Conservation (phyloP, 495 filamentous ascomycete genomes). For the Xylaria intraflava region DNA sequence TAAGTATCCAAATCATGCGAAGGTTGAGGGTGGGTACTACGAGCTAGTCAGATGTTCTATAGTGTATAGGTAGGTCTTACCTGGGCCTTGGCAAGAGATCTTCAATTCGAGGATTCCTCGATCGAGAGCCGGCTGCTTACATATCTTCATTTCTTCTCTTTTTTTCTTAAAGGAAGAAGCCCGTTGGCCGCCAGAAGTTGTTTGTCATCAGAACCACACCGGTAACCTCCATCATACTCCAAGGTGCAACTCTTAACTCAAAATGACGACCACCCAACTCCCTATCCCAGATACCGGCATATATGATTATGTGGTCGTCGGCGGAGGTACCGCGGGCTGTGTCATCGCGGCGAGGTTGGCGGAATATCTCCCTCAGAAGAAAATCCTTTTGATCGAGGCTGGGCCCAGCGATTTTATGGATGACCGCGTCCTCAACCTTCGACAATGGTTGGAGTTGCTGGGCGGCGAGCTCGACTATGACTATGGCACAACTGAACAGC, state of each 20-base stretch:
- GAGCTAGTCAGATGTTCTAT: not conserved
- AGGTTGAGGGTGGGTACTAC: not conserved
- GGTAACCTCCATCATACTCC: not conserved
- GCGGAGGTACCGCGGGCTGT: conserved; percentile 79
- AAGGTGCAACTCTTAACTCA: conserved; percentile 3
- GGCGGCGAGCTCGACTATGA: conserved; percentile 82
- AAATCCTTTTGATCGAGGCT: conserved; percentile 59
- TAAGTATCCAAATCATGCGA: not conserved
- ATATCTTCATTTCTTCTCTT: no score
- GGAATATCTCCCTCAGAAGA: conserved; percentile 60
- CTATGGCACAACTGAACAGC: conserved; percentile 79
- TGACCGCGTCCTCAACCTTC: conserved; percentile 56
- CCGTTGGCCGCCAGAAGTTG: not conserved
- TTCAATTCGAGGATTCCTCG: not conserved
- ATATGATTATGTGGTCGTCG: conserved; percentile 81
- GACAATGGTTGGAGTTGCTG: conserved; percentile 70
- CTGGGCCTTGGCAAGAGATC: conserved; percentile 6
- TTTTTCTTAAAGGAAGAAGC: no score
- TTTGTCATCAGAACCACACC: not conserved
- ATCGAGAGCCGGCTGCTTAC: no score
- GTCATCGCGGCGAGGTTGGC: conserved; percentile 60
- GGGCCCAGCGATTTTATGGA: conserved; percentile 45
- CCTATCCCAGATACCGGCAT: conserved; percentile 52
- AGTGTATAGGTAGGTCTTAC: not conserved
- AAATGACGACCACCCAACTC: conserved; percentile 57